These are phyloP conservation scores for Begonia fuchsioides DNA, from an alignment of 306 rosid species.

Conservation along the genomic window DNA sequence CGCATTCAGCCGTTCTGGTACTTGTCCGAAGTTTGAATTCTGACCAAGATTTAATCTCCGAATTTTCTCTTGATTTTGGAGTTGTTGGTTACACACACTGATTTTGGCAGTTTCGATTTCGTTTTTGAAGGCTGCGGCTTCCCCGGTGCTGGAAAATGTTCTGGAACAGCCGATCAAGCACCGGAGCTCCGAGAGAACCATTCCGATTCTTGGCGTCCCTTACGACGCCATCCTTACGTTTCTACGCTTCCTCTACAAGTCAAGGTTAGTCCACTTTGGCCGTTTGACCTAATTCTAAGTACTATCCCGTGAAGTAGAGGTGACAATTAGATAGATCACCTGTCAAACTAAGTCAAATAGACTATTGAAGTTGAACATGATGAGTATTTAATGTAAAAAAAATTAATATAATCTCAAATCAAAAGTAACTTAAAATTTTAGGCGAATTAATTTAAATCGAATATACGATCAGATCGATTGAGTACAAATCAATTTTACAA, in stretches of 20 bases:
- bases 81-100: not conserved
- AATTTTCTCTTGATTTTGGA: not conserved
- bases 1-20: slow-evolving; percentile 63
- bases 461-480: no score
- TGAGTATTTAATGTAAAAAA: no score
- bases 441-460: no score
- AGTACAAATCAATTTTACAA: no score
- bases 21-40: not conserved
- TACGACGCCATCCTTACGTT: slow-evolving; percentile 53
- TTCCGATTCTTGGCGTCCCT: slow-evolving; percentile 81
- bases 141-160: slow-evolving; percentile 63
- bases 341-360: no score
- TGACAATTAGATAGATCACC: no score
- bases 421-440: no score
- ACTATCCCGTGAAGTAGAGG: no score
- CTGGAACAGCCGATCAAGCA: slow-evolving; percentile 55
- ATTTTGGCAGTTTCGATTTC: not conserved
- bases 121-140: slow-evolving; percentile 34
- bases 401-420: no score
- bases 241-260: slow-evolving; percentile 48
- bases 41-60: not conserved
- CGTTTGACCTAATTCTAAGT: not conserved
- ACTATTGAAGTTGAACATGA: no score
- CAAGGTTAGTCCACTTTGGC: slow-evolving; percentile 26
- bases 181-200: slow-evolving; percentile 38